Base-by-base conservation (phyloP, 495 filamentous ascomycete species). In the Aspergillus coremiiformis region DNA sequence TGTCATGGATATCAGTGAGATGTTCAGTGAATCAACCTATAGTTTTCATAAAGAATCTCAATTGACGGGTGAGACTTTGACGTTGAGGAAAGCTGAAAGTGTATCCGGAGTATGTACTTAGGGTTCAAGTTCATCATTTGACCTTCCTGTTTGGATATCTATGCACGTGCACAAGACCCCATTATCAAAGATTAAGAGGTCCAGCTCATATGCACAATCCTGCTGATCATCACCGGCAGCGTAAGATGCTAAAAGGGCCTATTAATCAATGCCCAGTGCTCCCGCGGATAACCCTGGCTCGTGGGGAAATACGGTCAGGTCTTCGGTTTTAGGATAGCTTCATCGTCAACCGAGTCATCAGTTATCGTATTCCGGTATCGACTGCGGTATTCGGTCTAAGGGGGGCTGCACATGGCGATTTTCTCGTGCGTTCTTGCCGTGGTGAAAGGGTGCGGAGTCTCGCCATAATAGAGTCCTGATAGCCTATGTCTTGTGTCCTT, bases 271-370 rank as follows among this genome's bases (percentile, higher is more conserved):
- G 72, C 68, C 59, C 65, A 75, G 55, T 77, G 72, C 22, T 75
- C 72, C 23, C 72, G 70, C 4, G 71, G 55, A 41, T 75, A 75
- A 33, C 74, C 66, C 11, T 64, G 53, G 12, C 73, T 68, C 0
- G 70, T 59, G 1, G 61, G 61, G 44, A 70, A n/a, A n/a, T n/a
- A n/a, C n/a, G n/a, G n/a, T n/a, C n/a, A 1, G 60, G 63, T 8
- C 61, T 66, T 14, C 46, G 44, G 0, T 65, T 81, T 44, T 84
- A 72, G 70, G 82, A 83, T 8, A 81, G 81, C 20, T 82, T 87
- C 50, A 67, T 84, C 5, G 68, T 85, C 49, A 83, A 85, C 49
- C 71, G 82, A n/a, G 48, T 77, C 17, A 70, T 75, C 42, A 85
- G 83, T 79, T 2, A 66, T 61, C 32, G 61, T 66, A 52, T 29